These are phyloP conservation scores for Penicillium angulare DNA, from an alignment of 495 filamentous ascomycete genomes.

Conservation along the genomic window DNA sequence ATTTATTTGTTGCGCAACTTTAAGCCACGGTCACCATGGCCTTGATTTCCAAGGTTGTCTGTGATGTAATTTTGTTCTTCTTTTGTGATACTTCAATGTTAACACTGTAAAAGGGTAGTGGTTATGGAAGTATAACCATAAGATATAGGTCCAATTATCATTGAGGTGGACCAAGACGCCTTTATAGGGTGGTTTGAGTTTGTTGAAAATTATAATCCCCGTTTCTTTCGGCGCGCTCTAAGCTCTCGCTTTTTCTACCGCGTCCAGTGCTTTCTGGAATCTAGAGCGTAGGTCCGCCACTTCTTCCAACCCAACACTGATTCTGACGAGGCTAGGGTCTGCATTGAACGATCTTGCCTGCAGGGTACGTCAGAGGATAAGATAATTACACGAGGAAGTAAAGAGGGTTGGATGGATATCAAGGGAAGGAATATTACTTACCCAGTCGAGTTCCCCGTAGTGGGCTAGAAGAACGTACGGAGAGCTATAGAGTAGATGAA, in stretches of 20 bases:
- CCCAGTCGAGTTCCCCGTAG: slow-evolving; percentile 88
- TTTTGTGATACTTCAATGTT: no score
- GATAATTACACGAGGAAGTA: neutral
- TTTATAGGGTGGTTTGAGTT: neutral
- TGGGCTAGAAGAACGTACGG: slow-evolving; percentile 93
- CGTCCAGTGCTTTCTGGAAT: slow-evolving; percentile 49
- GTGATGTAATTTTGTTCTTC: no score
- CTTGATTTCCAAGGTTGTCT: no score
- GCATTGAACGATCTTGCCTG: slow-evolving; percentile 76
- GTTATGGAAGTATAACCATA: no score
- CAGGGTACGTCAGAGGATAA: slow-evolving; percentile 4
- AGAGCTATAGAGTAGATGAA: slow-evolving; percentile 45
- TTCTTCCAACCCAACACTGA: slow-evolving; percentile 91
- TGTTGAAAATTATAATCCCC: neutral
- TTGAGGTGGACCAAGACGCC: no score
- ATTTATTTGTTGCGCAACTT: no score
- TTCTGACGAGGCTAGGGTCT: slow-evolving; percentile 70
- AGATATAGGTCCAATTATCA: no score
- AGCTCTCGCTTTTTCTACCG: slow-evolving; percentile 19
- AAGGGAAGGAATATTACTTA: slow-evolving; percentile 35
- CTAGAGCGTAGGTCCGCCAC: slow-evolving; percentile 54
- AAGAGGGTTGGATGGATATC: neutral
- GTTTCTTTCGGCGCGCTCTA: no score
- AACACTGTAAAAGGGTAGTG: no score
- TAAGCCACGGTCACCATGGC: no score